Evolutionary conservation across 495 filamentous ascomycete genomes (phyloP), one percentile per base, ranked within the genome.

Genomic region (Tricharina praecox): DNA sequence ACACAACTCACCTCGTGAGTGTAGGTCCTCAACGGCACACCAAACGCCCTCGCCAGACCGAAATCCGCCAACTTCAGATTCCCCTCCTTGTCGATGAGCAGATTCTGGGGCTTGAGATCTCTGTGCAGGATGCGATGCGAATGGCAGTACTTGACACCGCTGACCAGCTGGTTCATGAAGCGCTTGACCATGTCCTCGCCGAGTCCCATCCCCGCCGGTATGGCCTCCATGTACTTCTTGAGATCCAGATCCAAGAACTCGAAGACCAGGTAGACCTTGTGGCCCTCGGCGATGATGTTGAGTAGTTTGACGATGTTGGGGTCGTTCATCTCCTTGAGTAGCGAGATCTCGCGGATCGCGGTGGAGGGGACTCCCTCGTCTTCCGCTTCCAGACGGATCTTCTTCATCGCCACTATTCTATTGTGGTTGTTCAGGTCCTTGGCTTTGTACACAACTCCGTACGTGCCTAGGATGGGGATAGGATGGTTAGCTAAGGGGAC

Each of bases 11-110:
- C 78, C 73, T 96, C 92, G 64, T 99, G 90, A 45, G 90, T 99
- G 62, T 96, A 96, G 25, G 92, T 99, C 53, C 92, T 73, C 54
- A 96, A 72, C 0, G 90, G 90, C 25, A 96, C 90, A 63, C 90
- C 90, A 59, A 99, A 96, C 3, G 92, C 92, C 57, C 90, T 75
- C 2, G 90, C 90, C 55, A 99, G 70, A 62, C 90, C 90, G 61
- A 99, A 99, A 73, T 99, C 90, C 33, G 86, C 90, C 54, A 99
- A 67, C 69, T 99, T 99, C 50, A 99, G 67, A 63, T 96, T 95
- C 43, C 92, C 90, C 8, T 96, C 85, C 40, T 79, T 75, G 64
- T 96, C 74, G 62, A 99, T 95, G 52, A 99, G 72, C 55, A 99
- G 66, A 63, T 99, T 99, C 70, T 96, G 92, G 10, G 90, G 92